Percentiles rank a stretch among this genome's conserved stretches.
phyloP scores from a whole-genome alignment of 139 green algal species.

The Chlorella sorokiniana region DNA sequence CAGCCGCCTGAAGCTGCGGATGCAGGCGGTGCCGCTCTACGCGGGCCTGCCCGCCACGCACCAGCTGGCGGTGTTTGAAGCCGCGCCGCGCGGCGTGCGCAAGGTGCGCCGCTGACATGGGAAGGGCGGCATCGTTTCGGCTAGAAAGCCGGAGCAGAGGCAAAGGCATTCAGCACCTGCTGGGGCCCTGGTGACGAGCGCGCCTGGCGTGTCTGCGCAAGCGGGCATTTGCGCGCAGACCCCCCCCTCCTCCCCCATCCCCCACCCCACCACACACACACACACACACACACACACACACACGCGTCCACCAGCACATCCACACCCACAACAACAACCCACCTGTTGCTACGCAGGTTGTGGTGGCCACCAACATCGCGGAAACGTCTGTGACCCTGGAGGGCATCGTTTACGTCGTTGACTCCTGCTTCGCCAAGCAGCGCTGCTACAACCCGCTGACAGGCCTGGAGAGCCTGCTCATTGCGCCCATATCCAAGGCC shows the following conservation, averaged over 20 bases:
- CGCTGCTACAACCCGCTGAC: slow-evolving; percentile 93
- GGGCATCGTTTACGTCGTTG: slow-evolving; percentile 86
- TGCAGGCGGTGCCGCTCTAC: slow-evolving; percentile 75
- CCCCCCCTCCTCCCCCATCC: too few relatives aligned
- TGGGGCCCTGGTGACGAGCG: too few relatives aligned
- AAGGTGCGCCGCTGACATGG: slow-evolving; percentile 73
- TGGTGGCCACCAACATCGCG: slow-evolving; percentile 91
- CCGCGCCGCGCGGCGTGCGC: slow-evolving; percentile 67
- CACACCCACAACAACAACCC: neutral
- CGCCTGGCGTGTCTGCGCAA: too few relatives aligned
- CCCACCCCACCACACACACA: too few relatives aligned
- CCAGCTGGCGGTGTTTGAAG: slow-evolving; percentile 72
- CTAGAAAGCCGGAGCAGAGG: neutral
- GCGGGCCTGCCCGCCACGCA: slow-evolving; percentile 72
- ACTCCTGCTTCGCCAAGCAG: slow-evolving; percentile 87
- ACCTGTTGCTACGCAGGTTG: slow-evolving; percentile 57
- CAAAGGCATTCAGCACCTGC: too few relatives aligned
- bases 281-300: too few relatives aligned
- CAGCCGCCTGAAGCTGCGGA: slow-evolving; percentile 31
- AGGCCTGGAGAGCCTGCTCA: slow-evolving; percentile 88
- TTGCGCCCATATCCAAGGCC: slow-evolving; percentile 80
- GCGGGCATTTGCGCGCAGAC: too few relatives aligned
- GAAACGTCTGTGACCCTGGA: slow-evolving; percentile 89
- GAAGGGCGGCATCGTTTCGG: neutral
- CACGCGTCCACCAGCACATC: too few relatives aligned